Conservation (phyloP, 345 rosid species). For the rapeseed (Brassica napus) region Da-Ae NC_063445.1:24528501-24529000, state of each 20-base stretch:
- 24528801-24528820: too few relatives aligned
- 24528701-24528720: too few relatives aligned
- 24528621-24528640: conserved; percentile 23
- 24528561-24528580: conserved; percentile 78
- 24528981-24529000: too few relatives aligned
- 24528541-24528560: conserved; percentile 82
- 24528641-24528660: neutral
- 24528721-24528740: neutral
- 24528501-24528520: conserved; percentile 74
- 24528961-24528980: too few relatives aligned
- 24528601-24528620: conserved; percentile 66
- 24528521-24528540: conserved; percentile 88
- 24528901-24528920: too few relatives aligned
- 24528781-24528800: too few relatives aligned
- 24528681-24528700: neutral
- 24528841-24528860: too few relatives aligned
- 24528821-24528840: too few relatives aligned
- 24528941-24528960: too few relatives aligned
- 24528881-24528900: too few relatives aligned
- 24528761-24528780: conserved; percentile 35
- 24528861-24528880: too few relatives aligned
- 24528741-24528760: conserved; percentile 72
- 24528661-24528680: neutral
- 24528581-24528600: conserved; percentile 93
- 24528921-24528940: too few relatives aligned